Evolutionary conservation across 805 yeast genomes (phyloP).

Genomic region (Saccharomycopsis olivae): DNA sequence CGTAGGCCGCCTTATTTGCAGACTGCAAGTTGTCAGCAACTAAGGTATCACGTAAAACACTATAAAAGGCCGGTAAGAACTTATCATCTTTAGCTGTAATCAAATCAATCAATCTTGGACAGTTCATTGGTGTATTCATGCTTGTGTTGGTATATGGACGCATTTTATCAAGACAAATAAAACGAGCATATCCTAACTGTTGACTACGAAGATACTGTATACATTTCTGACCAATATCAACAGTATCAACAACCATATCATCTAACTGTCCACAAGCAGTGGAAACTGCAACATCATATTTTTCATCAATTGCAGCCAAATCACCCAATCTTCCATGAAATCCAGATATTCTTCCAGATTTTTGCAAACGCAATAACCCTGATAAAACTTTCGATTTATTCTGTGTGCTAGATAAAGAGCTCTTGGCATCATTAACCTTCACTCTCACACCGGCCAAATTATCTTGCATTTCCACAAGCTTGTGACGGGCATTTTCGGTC

Average conservation of each 20-base stretch:
- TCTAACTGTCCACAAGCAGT: conserved; percentile 90
- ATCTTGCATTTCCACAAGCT: conserved; percentile 43
- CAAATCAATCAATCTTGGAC: conserved; percentile 77
- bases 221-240: conserved; percentile 62
- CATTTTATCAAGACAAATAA: conserved; percentile 69
- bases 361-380: conserved; percentile 57
- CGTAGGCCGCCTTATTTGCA: conserved; percentile 85
- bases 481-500: conserved; percentile 35
- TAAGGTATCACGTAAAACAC: conserved; percentile 76
- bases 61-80: conserved; percentile 82
- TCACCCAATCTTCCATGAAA: conserved; percentile 89
- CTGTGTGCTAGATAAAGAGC: conserved; percentile 43
- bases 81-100: conserved; percentile 54
- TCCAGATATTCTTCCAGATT: conserved; percentile 75
- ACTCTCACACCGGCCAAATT: conserved; percentile 47
- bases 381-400: conserved; percentile 66
- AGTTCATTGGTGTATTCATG: conserved; percentile 62
- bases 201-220: conserved; percentile 76
- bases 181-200: conserved; percentile 80
- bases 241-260: conserved; percentile 83
- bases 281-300: conserved; percentile 86
- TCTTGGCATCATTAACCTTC: conserved; percentile 54
- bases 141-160: conserved; percentile 47
- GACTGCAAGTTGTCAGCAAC: conserved; percentile 71
- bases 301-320: conserved; percentile 80